Evolutionary conservation across 2,329 filamentous ascomycete species (phyloP).

Genomic region (Aspergillus bombycis): DNA sequence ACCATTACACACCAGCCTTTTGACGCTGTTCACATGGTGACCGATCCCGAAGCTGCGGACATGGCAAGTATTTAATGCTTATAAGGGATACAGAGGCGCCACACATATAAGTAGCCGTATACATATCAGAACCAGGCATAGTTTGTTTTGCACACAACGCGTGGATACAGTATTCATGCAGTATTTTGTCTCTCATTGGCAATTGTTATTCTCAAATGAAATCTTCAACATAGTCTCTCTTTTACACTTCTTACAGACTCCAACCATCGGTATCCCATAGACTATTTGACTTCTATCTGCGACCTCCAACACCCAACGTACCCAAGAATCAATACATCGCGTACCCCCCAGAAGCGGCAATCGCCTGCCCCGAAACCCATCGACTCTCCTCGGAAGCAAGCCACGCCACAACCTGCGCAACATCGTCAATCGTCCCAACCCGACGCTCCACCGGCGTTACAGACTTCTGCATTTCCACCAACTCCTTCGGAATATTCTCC

Average conservation of each 20-base stretch:
- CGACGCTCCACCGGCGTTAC: constrained; percentile 9
- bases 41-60: not conserved
- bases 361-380: constrained; percentile 9
- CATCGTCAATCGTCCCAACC: constrained; percentile 3
- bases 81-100: not conserved
- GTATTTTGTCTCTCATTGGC: not conserved
- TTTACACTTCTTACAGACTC: not conserved
- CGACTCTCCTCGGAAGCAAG: constrained; percentile 1
- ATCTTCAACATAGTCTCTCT: not conserved
- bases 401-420: constrained; percentile 9
- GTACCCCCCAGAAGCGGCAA: not conserved
- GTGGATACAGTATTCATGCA: not conserved
- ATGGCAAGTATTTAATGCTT: not conserved
- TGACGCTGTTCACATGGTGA: constrained; percentile 3
- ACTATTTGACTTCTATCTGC: not conserved
- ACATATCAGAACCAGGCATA: not conserved
- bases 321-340: not conserved
- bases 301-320: not conserved
- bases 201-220: not conserved
- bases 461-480: constrained; percentile 55
- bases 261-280: not conserved
- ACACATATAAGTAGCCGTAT: not conserved
- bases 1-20: not conserved
- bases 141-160: not conserved
- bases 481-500: constrained; percentile 47